phyloP scores from a whole-genome alignment of 2,329 filamentous ascomycete genomes.

The Akanthomyces muscarius region DNA sequence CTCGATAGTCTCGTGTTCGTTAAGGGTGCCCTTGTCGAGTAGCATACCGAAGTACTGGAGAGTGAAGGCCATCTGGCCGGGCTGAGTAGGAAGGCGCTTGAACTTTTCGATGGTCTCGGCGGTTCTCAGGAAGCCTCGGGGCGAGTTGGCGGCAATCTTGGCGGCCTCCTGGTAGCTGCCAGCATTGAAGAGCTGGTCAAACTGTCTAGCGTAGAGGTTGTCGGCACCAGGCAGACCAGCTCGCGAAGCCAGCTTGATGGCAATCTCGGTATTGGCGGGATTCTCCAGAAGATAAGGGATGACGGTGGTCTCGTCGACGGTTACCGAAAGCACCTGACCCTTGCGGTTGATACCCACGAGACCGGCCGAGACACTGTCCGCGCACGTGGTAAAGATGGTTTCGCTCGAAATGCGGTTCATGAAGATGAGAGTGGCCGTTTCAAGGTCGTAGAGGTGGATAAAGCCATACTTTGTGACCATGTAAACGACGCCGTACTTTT shows the following conservation, averaged over 20 bases:
- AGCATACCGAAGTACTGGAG: slow-evolving; percentile 98
- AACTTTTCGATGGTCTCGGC: slow-evolving; percentile 94
- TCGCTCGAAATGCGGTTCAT: slow-evolving; percentile 99
- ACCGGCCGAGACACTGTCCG: slow-evolving; percentile 78
- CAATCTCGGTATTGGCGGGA: slow-evolving; percentile 87
- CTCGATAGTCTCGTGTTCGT: slow-evolving; percentile 91
- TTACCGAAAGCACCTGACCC: slow-evolving; percentile 92
- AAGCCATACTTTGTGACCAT: slow-evolving; percentile 98
- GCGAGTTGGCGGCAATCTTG: slow-evolving; percentile 94
- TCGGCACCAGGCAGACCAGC: slow-evolving; percentile 93
- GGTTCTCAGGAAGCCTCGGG: slow-evolving; percentile 90
- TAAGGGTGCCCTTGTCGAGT: slow-evolving; percentile 88
- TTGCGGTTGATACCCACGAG: slow-evolving; percentile 96
- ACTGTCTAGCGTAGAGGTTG: slow-evolving; percentile 86
- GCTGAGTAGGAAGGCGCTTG: slow-evolving; percentile 76
- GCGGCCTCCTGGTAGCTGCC: slow-evolving; percentile 85
- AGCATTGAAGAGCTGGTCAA: slow-evolving; percentile 77
- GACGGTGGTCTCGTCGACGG: slow-evolving; percentile 84
- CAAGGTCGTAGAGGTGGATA: slow-evolving; percentile 96
- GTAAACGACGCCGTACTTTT: slow-evolving; percentile 95
- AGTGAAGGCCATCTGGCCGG: slow-evolving; percentile 86
- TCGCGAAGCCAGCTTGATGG: slow-evolving; percentile 92
- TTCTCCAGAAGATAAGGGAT: slow-evolving; percentile 96
- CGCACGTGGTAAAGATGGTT: slow-evolving; percentile 92
- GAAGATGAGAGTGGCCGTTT: slow-evolving; percentile 93